Percentiles rank a stretch among this genome's conserved stretches.
These are phyloP conservation scores for Magnolia changhungtana DNA, from an alignment of 164 flowering plant species.

Conservation along the genomic window DNA sequence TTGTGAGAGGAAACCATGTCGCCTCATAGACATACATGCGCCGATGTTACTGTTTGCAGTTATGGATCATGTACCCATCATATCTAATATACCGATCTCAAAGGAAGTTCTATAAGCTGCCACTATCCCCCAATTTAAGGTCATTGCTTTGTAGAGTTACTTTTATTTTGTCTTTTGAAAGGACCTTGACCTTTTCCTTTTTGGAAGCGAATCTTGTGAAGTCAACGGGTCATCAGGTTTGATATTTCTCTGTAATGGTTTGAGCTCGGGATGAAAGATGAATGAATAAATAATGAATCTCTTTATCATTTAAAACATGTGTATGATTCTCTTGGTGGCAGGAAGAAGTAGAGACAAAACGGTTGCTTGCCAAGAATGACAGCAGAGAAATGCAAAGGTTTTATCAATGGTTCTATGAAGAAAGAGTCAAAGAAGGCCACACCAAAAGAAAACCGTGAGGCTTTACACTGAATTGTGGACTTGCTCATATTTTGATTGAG, in stretches of 20 bases:
- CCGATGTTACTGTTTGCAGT: neutral
- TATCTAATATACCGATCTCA: neutral
- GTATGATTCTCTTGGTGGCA: slow-evolving; percentile 29
- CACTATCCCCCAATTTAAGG: neutral
- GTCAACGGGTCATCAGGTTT: neutral
- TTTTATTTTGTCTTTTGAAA: neutral
- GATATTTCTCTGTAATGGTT: neutral
- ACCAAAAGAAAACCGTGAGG: slow-evolving; percentile 80
- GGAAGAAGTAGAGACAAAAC: slow-evolving; percentile 72
- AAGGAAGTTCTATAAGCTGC: neutral
- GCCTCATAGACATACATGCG: neutral
- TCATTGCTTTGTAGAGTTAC: too few species aligned
- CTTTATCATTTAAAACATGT: slow-evolving; percentile 3
- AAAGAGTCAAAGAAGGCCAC: slow-evolving; percentile 58
- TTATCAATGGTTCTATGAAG: slow-evolving; percentile 66
- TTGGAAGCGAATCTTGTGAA: neutral
- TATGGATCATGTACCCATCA: neutral
- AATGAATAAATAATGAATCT: neutral
- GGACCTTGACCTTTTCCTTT: neutral
- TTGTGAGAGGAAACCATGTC: neutral
- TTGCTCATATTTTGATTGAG: slow-evolving; percentile 6
- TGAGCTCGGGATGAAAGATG: neutral
- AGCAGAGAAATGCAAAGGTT: slow-evolving; percentile 68
- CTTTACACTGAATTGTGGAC: slow-evolving; percentile 13
- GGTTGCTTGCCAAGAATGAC: slow-evolving; percentile 49